Percentiles rank a stretch among this genome's conserved stretches.
These are phyloP conservation scores for Iris pallida DNA, from an alignment of 116 monocot species.

Conservation along the genomic window DNA sequence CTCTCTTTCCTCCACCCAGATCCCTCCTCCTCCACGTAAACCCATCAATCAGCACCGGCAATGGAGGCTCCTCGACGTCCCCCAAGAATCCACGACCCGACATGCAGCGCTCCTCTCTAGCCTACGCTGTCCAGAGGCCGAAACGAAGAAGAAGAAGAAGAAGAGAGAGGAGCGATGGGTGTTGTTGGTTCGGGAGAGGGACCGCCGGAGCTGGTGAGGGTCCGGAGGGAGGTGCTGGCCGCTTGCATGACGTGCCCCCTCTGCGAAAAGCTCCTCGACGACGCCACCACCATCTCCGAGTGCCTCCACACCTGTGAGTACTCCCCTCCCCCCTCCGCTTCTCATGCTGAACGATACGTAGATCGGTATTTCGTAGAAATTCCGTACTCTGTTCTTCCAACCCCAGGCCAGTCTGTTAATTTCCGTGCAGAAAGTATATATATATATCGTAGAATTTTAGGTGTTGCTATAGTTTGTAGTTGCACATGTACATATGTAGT, in stretches of 20 bases:
- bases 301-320: slow-evolving; percentile 96
- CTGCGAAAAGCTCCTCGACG: slow-evolving; percentile 68
- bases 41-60: neutral
- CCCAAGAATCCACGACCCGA: neutral
- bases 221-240: slow-evolving; percentile 45
- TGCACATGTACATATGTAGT: too few species aligned
- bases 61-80: neutral
- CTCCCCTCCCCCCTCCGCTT: neutral
- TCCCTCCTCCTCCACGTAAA: neutral
- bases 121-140: neutral
- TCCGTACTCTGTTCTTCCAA: too few species aligned
- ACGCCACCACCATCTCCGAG: slow-evolving; percentile 94
- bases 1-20: neutral
- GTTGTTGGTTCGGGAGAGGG: slow-evolving; percentile 9
- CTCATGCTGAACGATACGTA: neutral
- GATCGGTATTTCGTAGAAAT: too few species aligned
- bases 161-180: neutral
- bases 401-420: too few species aligned
- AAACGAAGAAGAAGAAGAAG: neutral
- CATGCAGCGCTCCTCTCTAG: neutral
- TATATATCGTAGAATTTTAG: too few species aligned
- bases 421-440: too few species aligned
- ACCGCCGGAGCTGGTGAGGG: slow-evolving; percentile 38
- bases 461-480: too few species aligned
- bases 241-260: slow-evolving; percentile 75